Base-by-base conservation (phyloP, 768 basidiomycete species). In the Melanogaster broomeanus region DNA sequence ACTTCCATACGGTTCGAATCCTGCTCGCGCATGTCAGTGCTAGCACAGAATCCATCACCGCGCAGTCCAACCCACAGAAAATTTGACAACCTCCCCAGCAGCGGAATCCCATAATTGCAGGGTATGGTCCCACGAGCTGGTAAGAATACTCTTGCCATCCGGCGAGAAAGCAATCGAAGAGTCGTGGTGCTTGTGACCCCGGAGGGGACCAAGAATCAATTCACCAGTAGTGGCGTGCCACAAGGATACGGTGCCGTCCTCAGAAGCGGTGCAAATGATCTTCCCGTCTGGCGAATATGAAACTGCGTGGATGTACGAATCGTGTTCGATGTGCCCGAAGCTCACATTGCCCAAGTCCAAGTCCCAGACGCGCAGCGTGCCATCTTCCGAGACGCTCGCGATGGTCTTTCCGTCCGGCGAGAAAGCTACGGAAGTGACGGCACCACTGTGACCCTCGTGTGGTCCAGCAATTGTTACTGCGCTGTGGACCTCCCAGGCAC, bases 281-380 rank as follows among this genome's bases (percentile, higher is more conserved):
- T 10, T 39, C 13, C 38, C 18, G 21, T 39, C 38, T 10, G 38
- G 38, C 21, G 38, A 39, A 39, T 39, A 39, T 4, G 38, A 3
- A 11, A 39, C 38, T 18, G 35, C 25, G 25, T 4, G 25, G 25
- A 8, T 27, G 25, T 88, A 89, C 70, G 88, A 74, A 68, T 85
- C 88, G 47, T 87, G 84, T 10, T 80, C 75, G 58, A 89, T 89
- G 63, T 88, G 83, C 27, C 68, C n/a, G n/a, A n/a, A n/a, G n/a
- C n/a, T n/a, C n/a, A n/a, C n/a, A n/a, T n/a, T n/a, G n/a, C n/a
- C n/a, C n/a, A n/a, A n/a, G n/a, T n/a, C n/a, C n/a, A n/a, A n/a
- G n/a, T n/a, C n/a, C n/a, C n/a, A n/a, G n/a, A n/a, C n/a, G n/a
- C n/a, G n/a, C n/a, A n/a, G n/a, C n/a, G n/a, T n/a, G n/a, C n/a